Base-by-base conservation (phyloP, 148 eudicot species). In the Amaranthus cruentus region DNA sequence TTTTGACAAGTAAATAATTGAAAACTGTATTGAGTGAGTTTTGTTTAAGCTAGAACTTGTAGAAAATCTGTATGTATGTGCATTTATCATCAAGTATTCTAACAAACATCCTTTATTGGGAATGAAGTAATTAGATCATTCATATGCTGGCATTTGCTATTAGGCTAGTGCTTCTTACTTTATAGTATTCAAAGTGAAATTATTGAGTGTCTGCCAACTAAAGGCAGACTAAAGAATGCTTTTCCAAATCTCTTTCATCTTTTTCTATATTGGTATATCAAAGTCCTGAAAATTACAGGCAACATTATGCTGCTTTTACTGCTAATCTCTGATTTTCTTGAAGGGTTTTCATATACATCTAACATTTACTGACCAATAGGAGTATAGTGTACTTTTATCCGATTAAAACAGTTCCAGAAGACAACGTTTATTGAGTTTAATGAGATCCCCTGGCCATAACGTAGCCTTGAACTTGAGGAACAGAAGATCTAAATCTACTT, bases 171-270 rank as follows among this genome's bases (percentile, higher is more conserved):
- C 75, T 62, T 70, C 21, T 63, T 70, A 62, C 64, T 50, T 69
- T 62, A 52, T 61, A 62, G 55, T 47, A 54, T 42, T 48, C 53
- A 64, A 74, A 56, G 71, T 69, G 47, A 55, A 42, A 55, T 18
- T 47, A 10, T 55, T 73, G n/a, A 68, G 68, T 69, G 71, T 51
- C 38, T 28, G 61, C 69, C 60, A 67, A 64, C 71, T 59, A 50
- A 52, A 73, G 76, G 69, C 38, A 49, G 76, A 59, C 70, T 74
- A 74, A 73, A 51, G 70, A 18, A 55, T 79, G 70, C 73, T 76
- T 73, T 78, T 47, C 56, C 9, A 51, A 47, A 46, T 59, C 50
- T 74, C 49, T 28, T 28, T 28, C 46, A 62, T n/a, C 51, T 15
- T 62, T 75, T 70, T 68, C 62, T 64, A 63, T 74, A 47, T 65